Conservation (phyloP, 176 grass and related monocot species). For the Avena atlantica region DNA sequence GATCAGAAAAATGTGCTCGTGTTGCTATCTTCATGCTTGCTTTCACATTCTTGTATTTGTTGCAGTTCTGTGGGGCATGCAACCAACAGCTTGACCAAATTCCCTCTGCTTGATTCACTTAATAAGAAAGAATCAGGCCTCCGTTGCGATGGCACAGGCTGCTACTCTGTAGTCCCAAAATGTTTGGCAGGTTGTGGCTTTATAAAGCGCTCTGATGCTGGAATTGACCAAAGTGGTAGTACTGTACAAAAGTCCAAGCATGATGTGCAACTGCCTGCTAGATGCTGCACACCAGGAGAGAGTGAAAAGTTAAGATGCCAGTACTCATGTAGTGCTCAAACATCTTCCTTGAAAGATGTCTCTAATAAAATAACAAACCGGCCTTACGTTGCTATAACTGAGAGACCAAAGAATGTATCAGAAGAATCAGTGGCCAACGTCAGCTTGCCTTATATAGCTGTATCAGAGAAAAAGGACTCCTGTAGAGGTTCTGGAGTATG, state of each 20-base stretch:
- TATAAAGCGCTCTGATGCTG: constrained; percentile 43
- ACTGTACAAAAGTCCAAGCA: constrained; percentile 40
- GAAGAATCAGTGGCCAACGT: constrained; percentile 40
- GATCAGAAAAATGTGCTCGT: constrained; percentile 19
- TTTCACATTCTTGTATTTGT: constrained; percentile 45
- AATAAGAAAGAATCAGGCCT: constrained; percentile 50
- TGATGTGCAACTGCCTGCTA: constrained; percentile 42
- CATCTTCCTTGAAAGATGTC: constrained; percentile 54
- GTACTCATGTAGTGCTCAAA: constrained; percentile 55
- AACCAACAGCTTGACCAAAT: constrained; percentile 43
- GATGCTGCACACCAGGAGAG: constrained; percentile 43
- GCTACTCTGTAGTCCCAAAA: constrained; percentile 52
- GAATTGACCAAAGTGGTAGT: constrained; percentile 48
- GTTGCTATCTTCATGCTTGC: constrained; percentile 33
- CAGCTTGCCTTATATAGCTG: constrained; percentile 37
- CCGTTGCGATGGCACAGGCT: constrained; percentile 52
- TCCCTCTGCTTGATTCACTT: constrained; percentile 41
- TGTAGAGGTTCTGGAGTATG: constrained; percentile 47
- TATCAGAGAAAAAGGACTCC: constrained; percentile 34
- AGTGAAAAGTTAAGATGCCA: constrained; percentile 59
- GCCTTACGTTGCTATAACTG: constrained; percentile 42
- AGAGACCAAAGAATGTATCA: constrained; percentile 45
- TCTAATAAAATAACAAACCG: constrained; percentile 49
- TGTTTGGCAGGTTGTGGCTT: constrained; percentile 49
- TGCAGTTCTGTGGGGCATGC: constrained; percentile 55